Percentiles rank a stretch among this genome's conserved stretches.
phyloP scores from a whole-genome alignment of 1,139 yeast genomes.

The Lodderomyces jiufengensis region DNA sequence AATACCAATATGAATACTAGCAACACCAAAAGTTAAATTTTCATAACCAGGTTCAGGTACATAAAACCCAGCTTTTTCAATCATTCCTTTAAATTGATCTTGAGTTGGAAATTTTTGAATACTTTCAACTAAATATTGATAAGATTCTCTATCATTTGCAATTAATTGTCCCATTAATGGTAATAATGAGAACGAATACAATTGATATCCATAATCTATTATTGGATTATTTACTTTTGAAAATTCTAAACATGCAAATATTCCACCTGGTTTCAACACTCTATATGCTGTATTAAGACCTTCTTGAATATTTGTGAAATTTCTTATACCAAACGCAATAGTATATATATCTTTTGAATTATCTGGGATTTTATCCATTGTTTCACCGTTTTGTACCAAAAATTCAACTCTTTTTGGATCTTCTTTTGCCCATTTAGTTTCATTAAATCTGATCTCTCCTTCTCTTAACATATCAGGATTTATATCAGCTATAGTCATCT shows the following conservation, averaged over 20 bases:
- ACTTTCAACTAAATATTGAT: constrained; percentile 92
- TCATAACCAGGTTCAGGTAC: constrained; percentile 88
- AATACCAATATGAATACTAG: constrained; percentile 94
- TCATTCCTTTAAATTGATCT: constrained; percentile 87
- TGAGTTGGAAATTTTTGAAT: constrained; percentile 89
- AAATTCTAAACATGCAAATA: constrained; percentile 93
- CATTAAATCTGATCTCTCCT: constrained; percentile 72
- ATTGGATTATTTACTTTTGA: constrained; percentile 83
- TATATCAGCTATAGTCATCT: constrained; percentile 92
- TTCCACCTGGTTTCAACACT: constrained; percentile 92
- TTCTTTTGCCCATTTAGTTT: constrained; percentile 50
- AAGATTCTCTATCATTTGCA: constrained; percentile 92
- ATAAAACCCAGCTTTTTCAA: constrained; percentile 90
- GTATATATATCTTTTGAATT: constrained; percentile 93
- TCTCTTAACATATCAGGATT: constrained; percentile 94
- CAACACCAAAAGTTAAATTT: constrained; percentile 92
- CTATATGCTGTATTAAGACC: constrained; percentile 93
- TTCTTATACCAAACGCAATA: constrained; percentile 95
- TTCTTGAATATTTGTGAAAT: constrained; percentile 90
- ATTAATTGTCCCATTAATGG: constrained; percentile 95
- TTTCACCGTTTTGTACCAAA: constrained; percentile 90
- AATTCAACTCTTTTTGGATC: constrained; percentile 60
- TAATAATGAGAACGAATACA: constrained; percentile 81
- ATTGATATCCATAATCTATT: constrained; percentile 72
- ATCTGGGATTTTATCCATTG: constrained; percentile 76